phyloP scores from a whole-genome alignment of 1,284 basidiomycete genomes.

The Phellopilus nigrolimitatus region DNA sequence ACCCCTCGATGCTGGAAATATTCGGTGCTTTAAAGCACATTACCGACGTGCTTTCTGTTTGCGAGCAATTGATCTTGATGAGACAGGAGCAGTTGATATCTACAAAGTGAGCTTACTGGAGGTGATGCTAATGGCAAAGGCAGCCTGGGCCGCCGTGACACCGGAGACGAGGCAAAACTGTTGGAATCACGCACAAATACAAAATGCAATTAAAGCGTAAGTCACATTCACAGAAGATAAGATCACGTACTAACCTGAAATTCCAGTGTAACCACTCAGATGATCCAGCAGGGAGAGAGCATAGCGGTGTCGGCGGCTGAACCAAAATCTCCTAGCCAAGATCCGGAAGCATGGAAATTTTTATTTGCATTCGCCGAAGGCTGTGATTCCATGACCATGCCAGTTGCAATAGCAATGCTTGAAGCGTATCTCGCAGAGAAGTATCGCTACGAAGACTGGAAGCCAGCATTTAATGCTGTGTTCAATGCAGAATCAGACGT shows the following conservation, averaged over 20 bases:
- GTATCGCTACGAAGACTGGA: background rate
- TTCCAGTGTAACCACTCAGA: slow-evolving; percentile 22
- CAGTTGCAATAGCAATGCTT: background rate
- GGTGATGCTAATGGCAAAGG: no score
- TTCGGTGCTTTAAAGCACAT: slow-evolving; percentile 29
- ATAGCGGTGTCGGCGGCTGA: no score
- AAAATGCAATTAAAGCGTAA: slow-evolving; percentile 20
- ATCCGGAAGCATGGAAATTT: slow-evolving; percentile 23
- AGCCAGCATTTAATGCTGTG: slow-evolving; percentile 5
- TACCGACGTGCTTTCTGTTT: slow-evolving; percentile 25
- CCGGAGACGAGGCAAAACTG: no score
- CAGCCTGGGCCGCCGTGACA: no score
- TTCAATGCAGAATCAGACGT: slow-evolving; percentile 1
- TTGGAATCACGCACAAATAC: slow-evolving; percentile 16
- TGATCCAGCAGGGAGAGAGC: no score
- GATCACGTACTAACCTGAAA: background rate
- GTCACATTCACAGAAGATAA: background rate
- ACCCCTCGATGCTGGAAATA: slow-evolving; percentile 29
- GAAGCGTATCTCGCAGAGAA: background rate
- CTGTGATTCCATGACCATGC: background rate
- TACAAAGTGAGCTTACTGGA: no score
- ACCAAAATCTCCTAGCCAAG: no score
- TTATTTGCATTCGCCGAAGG: background rate
- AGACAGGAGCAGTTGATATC: slow-evolving; percentile 28
- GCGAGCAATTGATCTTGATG: slow-evolving; percentile 31